These are phyloP conservation scores for Aureobasidium sp. DNA, from an alignment of 2,329 filamentous ascomycete species.

Conservation along the genomic window DNA sequence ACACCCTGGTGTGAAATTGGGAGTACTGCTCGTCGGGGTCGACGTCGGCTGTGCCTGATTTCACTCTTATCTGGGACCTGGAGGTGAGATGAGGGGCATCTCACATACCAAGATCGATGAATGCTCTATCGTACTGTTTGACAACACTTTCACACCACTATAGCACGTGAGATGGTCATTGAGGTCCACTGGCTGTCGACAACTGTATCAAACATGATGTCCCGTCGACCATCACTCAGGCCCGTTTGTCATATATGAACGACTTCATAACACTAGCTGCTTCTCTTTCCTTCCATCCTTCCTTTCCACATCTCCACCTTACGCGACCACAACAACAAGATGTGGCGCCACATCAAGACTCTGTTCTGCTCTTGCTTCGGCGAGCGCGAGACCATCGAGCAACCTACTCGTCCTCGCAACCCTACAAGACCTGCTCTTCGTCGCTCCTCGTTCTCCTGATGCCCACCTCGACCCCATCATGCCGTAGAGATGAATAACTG, in stretches of 20 bases:
- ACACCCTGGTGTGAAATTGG: neutral
- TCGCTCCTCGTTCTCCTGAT: constrained; percentile 4
- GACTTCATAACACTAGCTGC: neutral
- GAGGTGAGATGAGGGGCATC: neutral
- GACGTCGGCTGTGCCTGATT: neutral
- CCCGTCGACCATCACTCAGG: neutral
- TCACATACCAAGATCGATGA: neutral
- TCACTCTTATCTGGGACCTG: neutral
- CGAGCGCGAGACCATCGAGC: neutral
- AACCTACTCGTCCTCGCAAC: neutral
- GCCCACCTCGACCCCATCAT: neutral
- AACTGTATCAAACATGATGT: neutral
- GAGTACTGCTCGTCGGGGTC: neutral
- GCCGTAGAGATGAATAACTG: neutral
- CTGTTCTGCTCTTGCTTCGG: neutral
- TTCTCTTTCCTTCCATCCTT: neutral
- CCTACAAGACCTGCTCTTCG: neutral
- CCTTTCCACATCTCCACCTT: neutral
- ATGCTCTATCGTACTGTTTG: neutral
- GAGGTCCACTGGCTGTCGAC: neutral
- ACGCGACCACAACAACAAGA: neutral
- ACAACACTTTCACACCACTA: neutral
- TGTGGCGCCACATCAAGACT: neutral
- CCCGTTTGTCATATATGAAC: neutral
- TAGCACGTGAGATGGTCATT: neutral